Conservation (phyloP, 202 grass and related monocot species). For the Schoenoplectus tabernaemontani region DNA sequence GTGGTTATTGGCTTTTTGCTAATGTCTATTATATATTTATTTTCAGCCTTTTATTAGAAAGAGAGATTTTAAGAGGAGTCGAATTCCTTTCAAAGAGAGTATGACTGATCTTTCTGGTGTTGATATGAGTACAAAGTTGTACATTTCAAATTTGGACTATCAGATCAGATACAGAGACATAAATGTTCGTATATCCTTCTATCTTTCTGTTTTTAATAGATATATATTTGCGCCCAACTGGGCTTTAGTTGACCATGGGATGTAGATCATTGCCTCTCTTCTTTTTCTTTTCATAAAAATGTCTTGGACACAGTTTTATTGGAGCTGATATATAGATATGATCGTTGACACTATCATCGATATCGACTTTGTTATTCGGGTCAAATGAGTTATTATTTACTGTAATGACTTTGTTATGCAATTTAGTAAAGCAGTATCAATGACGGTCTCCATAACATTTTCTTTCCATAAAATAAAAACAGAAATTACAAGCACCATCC, state of each 20-base stretch:
- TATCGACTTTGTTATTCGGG: too few species aligned
- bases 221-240: neutral
- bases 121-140: slow-evolving; percentile 78
- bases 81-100: slow-evolving; percentile 73
- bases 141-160: slow-evolving; percentile 89
- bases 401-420: too few species aligned
- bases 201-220: neutral
- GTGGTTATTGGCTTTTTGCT: neutral
- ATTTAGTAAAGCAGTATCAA: too few species aligned
- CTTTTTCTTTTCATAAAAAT: neutral
- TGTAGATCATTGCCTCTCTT: neutral
- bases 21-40: neutral
- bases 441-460: too few species aligned
- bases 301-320: neutral
- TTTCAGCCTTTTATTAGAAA: slow-evolving; percentile 87
- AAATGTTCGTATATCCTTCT: slow-evolving; percentile 40
- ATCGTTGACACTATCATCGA: too few species aligned
- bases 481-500: neutral
- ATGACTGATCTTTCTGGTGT: slow-evolving; percentile 52
- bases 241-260: neutral
- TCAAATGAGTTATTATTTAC: too few species aligned
- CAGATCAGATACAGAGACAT: slow-evolving; percentile 67
- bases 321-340: too few species aligned
- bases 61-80: slow-evolving; percentile 70
- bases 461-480: neutral